Conservation (phyloP, 257 asterid genomes). For the Fraxinus anomala region DNA sequence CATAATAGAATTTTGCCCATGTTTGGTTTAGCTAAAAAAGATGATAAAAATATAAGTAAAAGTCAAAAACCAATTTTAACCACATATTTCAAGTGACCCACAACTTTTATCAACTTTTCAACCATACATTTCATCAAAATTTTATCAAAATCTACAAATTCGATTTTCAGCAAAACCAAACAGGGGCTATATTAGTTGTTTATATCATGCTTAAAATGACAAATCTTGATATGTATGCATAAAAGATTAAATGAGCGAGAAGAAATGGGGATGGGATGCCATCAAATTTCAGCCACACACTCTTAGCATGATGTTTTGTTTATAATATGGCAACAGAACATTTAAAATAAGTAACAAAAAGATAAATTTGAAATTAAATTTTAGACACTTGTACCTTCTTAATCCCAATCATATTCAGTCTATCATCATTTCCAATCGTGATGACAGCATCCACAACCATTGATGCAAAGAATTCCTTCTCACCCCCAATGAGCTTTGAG, state of each 20-base stretch:
- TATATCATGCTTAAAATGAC: background rate
- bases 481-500: conserved; percentile 98
- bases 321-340: background rate
- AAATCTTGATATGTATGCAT: background rate
- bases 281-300: background rate
- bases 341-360: conserved; percentile 10
- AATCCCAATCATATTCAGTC: conserved; percentile 93
- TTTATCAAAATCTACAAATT: no score
- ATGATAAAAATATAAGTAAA: no score
- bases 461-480: conserved; percentile 90
- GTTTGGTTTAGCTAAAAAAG: no score
- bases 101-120: no score
- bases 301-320: background rate
- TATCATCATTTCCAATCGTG: conserved; percentile 84
- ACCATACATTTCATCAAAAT: no score
- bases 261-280: background rate
- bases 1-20: background rate
- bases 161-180: no score
- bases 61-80: no score
- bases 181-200: background rate
- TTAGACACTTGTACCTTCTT: conserved; percentile 63
- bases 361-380: background rate
- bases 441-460: conserved; percentile 97
- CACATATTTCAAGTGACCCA: no score
- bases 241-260: no score